Evolutionary conservation across 257 asterid genomes (phyloP).

Genomic region (Fraxinus anomala): DNA sequence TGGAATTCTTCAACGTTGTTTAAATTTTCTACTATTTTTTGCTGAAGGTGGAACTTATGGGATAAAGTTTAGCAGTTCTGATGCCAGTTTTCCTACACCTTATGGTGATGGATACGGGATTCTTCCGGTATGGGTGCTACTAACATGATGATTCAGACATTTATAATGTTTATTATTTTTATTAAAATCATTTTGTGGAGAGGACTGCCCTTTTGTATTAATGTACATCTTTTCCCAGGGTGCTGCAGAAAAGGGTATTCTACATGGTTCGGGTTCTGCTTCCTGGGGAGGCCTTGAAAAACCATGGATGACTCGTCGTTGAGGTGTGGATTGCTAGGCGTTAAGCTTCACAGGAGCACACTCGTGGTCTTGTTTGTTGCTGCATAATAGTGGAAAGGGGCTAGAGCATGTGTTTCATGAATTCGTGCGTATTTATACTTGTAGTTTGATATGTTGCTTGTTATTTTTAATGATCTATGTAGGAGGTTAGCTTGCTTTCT

Average conservation of each 20-base stretch:
- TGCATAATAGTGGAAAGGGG: constrained; percentile 28
- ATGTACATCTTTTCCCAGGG: constrained; percentile 37
- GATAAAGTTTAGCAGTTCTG: constrained; percentile 31
- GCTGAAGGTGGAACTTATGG: constrained; percentile 44
- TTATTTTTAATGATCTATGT: constrained; percentile 22
- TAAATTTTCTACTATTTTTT: constrained; percentile 11
- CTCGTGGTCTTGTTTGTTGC: constrained; percentile 29
- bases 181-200: neutral
- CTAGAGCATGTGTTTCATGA: constrained; percentile 27
- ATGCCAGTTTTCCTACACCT: constrained; percentile 33
- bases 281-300: constrained; percentile 49
- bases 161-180: neutral
- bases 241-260: constrained; percentile 45
- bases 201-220: neutral
- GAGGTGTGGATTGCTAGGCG: constrained; percentile 28
- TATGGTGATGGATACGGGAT: constrained; percentile 47
- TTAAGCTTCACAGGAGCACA: constrained; percentile 28
- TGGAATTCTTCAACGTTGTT: neutral
- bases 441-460: constrained; percentile 25
- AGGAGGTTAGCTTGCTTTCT: constrained; percentile 23
- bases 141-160: constrained; percentile 13
- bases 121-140: constrained; percentile 41
- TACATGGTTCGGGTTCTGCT: constrained; percentile 47
- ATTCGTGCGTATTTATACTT: constrained; percentile 18
- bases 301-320: constrained; percentile 44